A percentile compares a stretch with the other conserved stretches of the same genome.
Conservation (phyloP, 73 alveolate species). For the Stentor coeruleus region DNA sequence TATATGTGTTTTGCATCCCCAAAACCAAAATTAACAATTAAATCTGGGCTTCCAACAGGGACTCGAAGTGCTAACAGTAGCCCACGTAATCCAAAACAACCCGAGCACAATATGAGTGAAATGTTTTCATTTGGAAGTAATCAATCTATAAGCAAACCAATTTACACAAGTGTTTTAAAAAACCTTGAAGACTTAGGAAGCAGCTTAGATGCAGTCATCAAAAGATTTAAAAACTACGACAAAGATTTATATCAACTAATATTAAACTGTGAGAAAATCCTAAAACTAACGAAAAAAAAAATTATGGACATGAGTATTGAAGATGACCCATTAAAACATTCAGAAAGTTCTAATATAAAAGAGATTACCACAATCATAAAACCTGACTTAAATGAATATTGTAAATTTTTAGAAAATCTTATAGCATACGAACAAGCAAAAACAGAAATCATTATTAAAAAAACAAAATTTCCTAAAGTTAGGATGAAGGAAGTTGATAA, state of each 20-base stretch:
- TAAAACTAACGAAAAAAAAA: neutral
- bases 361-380: neutral
- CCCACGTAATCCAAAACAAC: neutral
- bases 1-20: too few species aligned
- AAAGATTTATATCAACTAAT: neutral
- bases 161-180: neutral
- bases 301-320: neutral
- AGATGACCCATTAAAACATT: neutral
- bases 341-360: neutral
- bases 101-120: neutral
- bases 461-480: neutral
- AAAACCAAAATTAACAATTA: too few species aligned
- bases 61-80: neutral
- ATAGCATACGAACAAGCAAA: neutral
- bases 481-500: neutral
- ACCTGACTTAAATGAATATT: neutral
- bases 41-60: neutral
- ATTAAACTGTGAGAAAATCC: neutral
- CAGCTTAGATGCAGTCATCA: neutral
- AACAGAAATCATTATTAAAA: neutral
- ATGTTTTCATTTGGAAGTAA: neutral
- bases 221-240: neutral
- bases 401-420: neutral
- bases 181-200: neutral
- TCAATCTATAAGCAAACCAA: neutral